Conservation (phyloP, 306 rosid species). For the Malus asiatica region DNA sequence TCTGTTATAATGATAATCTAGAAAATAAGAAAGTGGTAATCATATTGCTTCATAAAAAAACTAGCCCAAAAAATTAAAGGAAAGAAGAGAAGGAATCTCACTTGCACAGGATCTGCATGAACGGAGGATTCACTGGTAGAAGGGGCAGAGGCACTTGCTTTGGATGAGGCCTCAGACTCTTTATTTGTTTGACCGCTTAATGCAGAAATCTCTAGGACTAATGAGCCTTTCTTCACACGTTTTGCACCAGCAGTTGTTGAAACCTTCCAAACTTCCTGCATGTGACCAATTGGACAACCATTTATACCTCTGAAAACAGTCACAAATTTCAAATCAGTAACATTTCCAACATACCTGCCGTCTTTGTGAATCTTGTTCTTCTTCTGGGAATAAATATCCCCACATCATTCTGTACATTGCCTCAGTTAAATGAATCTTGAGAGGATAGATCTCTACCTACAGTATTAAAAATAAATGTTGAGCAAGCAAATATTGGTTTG, state of each 20-base stretch:
- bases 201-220: conserved; percentile 49
- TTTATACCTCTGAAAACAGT: neutral
- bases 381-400: conserved; percentile 93
- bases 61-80: conserved; percentile 16
- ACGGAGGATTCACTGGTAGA: conserved; percentile 43
- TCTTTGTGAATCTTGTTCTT: conserved; percentile 94
- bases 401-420: conserved; percentile 97
- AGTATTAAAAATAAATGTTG: conserved; percentile 16
- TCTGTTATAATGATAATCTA: neutral
- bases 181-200: conserved; percentile 54
- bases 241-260: conserved; percentile 91
- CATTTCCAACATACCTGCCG: conserved; percentile 67
- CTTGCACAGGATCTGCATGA: conserved; percentile 53
- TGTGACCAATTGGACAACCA: conserved; percentile 14
- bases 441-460: conserved; percentile 89
- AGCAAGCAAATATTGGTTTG: conserved; percentile 13
- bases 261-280: conserved; percentile 96
- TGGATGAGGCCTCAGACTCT: conserved; percentile 60
- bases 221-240: conserved; percentile 76
- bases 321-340: conserved; percentile 10
- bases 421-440: conserved; percentile 96
- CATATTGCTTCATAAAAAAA: neutral
- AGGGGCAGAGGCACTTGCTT: conserved; percentile 43
- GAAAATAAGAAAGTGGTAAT: neutral
- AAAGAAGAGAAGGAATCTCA: conserved; percentile 37